Evolutionary conservation across 495 filamentous ascomycete species (phyloP).

Genomic region (Neurospora sp.): DNA sequence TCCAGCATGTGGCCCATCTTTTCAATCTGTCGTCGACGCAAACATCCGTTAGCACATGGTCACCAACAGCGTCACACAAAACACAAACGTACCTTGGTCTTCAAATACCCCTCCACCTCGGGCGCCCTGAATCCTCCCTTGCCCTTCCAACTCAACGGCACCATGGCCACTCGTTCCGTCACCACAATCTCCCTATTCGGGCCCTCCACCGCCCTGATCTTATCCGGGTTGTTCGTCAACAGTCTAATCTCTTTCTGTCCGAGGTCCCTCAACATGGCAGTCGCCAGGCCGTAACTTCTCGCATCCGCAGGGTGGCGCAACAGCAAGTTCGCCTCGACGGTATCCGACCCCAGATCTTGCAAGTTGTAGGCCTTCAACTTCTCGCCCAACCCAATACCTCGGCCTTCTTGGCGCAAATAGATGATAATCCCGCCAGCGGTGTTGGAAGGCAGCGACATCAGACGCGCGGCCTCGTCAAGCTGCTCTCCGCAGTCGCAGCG

Average conservation of each 20-base stretch:
- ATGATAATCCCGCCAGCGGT: conserved; percentile 80
- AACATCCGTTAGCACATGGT: conserved; percentile 7
- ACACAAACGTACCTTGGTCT: conserved; percentile 67
- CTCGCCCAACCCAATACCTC: conserved; percentile 87
- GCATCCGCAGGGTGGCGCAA: conserved; percentile 91
- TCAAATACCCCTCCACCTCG: conserved; percentile 87
- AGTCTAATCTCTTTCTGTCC: conserved; percentile 67
- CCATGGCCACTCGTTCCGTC: conserved; percentile 85
- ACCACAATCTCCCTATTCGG: conserved; percentile 79
- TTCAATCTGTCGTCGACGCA: conserved; percentile 25
- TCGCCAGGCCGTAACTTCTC: conserved; percentile 85
- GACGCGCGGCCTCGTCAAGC: conserved; percentile 84
- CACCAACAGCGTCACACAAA: conserved; percentile 1
- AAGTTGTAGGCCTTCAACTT: conserved; percentile 98
- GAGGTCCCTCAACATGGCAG: conserved; percentile 84
- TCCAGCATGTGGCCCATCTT: conserved; percentile 35
- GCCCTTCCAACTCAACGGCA: conserved; percentile 88
- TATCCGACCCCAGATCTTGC: conserved; percentile 90
- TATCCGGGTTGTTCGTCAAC: conserved; percentile 97
- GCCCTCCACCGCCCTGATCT: conserved; percentile 88
- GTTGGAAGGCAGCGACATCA: conserved; percentile 72
- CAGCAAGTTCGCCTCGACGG: conserved; percentile 88
- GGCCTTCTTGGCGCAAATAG: conserved; percentile 90
- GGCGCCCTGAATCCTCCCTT: conserved; percentile 72
- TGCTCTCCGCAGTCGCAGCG: conserved; percentile 98